phyloP scores from a whole-genome alignment of 352 stramenopile genomes.

The Globisporangium alternatum region DNA sequence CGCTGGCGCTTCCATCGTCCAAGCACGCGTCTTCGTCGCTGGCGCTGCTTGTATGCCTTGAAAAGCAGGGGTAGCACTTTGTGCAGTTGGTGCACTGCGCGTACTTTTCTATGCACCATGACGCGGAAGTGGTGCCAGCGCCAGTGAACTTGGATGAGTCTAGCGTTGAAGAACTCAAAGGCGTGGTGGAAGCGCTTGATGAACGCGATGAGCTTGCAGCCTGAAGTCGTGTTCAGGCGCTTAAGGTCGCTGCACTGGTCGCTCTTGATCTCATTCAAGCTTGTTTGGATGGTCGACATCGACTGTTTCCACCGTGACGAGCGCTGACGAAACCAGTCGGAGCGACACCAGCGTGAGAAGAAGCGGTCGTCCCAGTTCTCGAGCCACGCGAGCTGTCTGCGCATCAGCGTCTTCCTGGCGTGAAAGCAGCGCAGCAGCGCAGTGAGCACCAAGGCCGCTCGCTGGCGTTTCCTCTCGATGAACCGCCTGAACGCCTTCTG shows the following conservation, averaged over 20 bases:
- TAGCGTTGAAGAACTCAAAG: constrained; percentile 10
- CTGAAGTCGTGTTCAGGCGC: constrained; percentile 5
- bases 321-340: not conserved
- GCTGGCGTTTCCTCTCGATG: constrained; percentile 5
- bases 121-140: constrained; percentile 13
- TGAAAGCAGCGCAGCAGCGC: constrained; percentile 22
- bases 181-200: not conserved
- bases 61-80: constrained; percentile 9
- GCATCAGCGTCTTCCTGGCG: constrained; percentile 16
- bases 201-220: constrained; percentile 1
- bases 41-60: constrained; percentile 7
- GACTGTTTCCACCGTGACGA: not conserved
- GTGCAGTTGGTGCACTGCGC: constrained; percentile 10
- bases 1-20: constrained; percentile 13
- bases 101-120: constrained; percentile 5
- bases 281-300: not conserved
- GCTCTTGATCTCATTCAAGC: not conserved
- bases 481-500: constrained; percentile 9
- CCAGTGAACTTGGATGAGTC: constrained; percentile 15
- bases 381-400: constrained; percentile 14
- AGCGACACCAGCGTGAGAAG: constrained; percentile 6
- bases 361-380: constrained; percentile 9
- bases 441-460: constrained; percentile 12
- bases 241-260: constrained; percentile 7
- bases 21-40: constrained; percentile 12